Conservation (phyloP, 345 rosid species). For the Citrus hindsii region DNA sequence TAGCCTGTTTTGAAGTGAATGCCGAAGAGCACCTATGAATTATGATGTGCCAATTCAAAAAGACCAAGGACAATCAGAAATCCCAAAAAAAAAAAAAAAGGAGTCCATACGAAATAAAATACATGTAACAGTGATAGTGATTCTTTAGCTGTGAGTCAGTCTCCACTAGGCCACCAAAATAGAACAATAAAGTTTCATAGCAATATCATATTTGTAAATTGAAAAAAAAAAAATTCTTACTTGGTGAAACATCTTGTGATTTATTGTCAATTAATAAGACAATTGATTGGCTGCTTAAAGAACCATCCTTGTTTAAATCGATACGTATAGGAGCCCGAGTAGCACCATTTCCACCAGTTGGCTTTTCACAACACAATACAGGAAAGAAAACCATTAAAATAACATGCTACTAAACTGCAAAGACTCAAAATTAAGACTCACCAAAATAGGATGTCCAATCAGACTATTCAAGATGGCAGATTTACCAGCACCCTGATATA, state of each 20-base stretch:
- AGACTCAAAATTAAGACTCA: constrained; percentile 33
- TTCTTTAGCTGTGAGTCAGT: constrained; percentile 1
- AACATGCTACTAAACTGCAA: neutral
- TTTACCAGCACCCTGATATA: constrained; percentile 94
- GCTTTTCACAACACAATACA: constrained; percentile 43
- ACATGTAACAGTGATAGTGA: neutral
- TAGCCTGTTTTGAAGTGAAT: constrained; percentile 84
- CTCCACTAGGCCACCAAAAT: neutral
- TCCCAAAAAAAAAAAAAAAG: constrained; percentile 1
- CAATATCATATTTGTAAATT: neutral
- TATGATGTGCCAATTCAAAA: constrained; percentile 23
- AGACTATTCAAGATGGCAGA: constrained; percentile 93
- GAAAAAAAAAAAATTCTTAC: constrained; percentile 36
- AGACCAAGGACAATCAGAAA: constrained; percentile 22
- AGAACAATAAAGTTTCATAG: neutral
- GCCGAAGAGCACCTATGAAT: constrained; percentile 84
- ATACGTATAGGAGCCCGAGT: constrained; percentile 89
- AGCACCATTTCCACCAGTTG: constrained; percentile 99
- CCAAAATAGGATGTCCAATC: constrained; percentile 94
- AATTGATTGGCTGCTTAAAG: constrained; percentile 75
- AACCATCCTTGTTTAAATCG: constrained; percentile 65
- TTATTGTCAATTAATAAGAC: constrained; percentile 82
- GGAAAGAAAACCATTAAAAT: neutral
- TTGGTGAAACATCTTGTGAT: constrained; percentile 93
- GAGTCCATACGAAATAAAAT: neutral